Evolutionary conservation across 768 basidiomycete species (phyloP), one percentile per base, ranked within the genome.

Genomic region (Mycena venus): DNA sequence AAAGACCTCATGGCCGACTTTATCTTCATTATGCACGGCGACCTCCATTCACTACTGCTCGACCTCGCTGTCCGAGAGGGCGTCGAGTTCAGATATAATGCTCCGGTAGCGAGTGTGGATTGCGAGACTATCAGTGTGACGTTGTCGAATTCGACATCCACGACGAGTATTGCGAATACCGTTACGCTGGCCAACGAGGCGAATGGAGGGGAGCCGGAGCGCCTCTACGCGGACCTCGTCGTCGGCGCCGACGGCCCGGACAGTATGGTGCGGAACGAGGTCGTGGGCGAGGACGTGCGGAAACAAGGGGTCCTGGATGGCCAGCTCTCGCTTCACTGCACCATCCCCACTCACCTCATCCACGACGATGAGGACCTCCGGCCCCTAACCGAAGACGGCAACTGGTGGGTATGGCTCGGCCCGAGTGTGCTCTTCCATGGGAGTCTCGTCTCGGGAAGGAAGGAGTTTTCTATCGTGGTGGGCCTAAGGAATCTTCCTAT

Each of bases 241-340:
- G 85, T 93, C 23, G 91, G 89, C 36, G 92, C 92, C 4, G 92
- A 93, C 79, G 92, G 92, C 8, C 83, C 83, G 51, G 79, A 82
- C 19, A 90, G 87, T 68, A 65, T 83, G 31, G 79, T 85, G n/a
- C 83, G 88, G 40, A 77, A 78, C 8, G 76, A 77, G 10, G 82
- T 86, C 8, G 76, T 82, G 17, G 82, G 80, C n/a, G 73, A 80
- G 25, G 81, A 80, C 21, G 74, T 80, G 29, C 59, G 75, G 49
- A 61, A 79, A 49, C 69, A 67, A n/a, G 80, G 79, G 75, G 80
- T 60, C 27, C 73, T 61, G 32, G 81, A 82, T 60, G 79, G 78
- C 23, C 79, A 81, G 31, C 59, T 85, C 15, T n/a, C 79, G 81
- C 15, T 67, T 85, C 4, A 81, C 83, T 84, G 84, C 68, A 79